Conservation (phyloP, 2,329 filamentous ascomycete genomes). For the Xylariomycetidae sp. region DNA sequence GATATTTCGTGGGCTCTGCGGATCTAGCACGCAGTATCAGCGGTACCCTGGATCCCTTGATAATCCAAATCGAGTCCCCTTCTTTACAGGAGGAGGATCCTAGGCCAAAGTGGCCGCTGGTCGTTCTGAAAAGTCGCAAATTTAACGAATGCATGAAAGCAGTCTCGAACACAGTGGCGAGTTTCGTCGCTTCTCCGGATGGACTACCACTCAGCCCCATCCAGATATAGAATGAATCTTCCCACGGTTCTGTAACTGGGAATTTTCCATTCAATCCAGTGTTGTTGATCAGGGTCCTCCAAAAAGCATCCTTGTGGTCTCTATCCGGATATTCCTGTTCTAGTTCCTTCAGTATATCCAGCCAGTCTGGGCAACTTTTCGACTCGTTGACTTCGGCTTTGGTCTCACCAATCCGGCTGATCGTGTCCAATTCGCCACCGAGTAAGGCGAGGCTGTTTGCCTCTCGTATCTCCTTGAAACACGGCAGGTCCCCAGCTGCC, state of each 20-base stretch:
- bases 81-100: slow-evolving; percentile 11
- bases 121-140: slow-evolving; percentile 13
- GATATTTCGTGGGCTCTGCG: slow-evolving; percentile 1
- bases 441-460: slow-evolving; percentile 3
- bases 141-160: slow-evolving; percentile 16
- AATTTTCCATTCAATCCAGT: slow-evolving; percentile 9
- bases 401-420: slow-evolving; percentile 12
- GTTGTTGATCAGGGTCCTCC: slow-evolving; percentile 14
- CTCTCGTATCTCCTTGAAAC: slow-evolving; percentile 5
- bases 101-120: slow-evolving; percentile 13
- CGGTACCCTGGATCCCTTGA: slow-evolving; percentile 15
- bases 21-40: slow-evolving; percentile 9
- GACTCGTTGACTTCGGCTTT: slow-evolving; percentile 11
- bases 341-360: slow-evolving; percentile 9
- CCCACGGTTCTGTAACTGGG: slow-evolving; percentile 11
- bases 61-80: slow-evolving; percentile 15
- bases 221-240: slow-evolving; percentile 13
- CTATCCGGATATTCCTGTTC: slow-evolving; percentile 10
- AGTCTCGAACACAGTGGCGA: slow-evolving; percentile 12
- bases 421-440: slow-evolving; percentile 12
- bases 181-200: slow-evolving; percentile 5
- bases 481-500: slow-evolving; percentile 11
- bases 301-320: slow-evolving; percentile 13
- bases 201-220: slow-evolving; percentile 7
- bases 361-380: slow-evolving; percentile 10